Evolutionary conservation across 2,329 filamentous ascomycete genomes (phyloP).

Genomic region (Apiospora sp.): DNA sequence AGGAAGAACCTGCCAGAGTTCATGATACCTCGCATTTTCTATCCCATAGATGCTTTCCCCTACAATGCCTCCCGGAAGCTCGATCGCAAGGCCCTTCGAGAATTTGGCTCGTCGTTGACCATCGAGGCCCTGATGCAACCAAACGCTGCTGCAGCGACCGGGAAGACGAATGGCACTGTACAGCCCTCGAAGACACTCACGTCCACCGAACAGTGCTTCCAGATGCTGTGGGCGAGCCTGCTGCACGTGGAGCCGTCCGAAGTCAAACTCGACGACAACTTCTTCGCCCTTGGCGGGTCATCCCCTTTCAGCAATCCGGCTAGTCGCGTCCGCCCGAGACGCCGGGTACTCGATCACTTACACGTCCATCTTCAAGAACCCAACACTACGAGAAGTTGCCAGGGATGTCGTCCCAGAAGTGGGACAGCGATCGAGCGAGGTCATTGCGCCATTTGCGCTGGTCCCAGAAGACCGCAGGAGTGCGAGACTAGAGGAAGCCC

Average conservation of each 20-base stretch:
- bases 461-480: no score
- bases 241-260: not conserved
- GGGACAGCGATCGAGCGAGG: no score
- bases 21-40: not conserved
- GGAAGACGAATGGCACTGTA: not conserved
- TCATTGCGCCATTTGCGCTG: no score
- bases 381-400: not conserved
- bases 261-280: constrained; percentile 22
- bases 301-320: constrained; percentile 27
- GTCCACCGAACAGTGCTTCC: not conserved
- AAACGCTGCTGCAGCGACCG: not conserved
- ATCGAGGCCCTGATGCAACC: not conserved
- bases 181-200: not conserved
- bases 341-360: constrained; percentile 51
- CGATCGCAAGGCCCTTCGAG: not conserved
- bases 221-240: not conserved
- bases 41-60: not conserved
- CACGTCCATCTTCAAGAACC: constrained; percentile 38
- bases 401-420: no score
- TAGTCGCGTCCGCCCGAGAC: constrained; percentile 30
- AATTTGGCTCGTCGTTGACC: not conserved
- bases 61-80: not conserved
- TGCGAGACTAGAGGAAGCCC: no score
- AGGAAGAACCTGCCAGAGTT: not conserved
- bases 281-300: constrained; percentile 33